Evolutionary conservation across 306 rosid genomes (phyloP).

Genomic region (Ormosia emarginata): DNA sequence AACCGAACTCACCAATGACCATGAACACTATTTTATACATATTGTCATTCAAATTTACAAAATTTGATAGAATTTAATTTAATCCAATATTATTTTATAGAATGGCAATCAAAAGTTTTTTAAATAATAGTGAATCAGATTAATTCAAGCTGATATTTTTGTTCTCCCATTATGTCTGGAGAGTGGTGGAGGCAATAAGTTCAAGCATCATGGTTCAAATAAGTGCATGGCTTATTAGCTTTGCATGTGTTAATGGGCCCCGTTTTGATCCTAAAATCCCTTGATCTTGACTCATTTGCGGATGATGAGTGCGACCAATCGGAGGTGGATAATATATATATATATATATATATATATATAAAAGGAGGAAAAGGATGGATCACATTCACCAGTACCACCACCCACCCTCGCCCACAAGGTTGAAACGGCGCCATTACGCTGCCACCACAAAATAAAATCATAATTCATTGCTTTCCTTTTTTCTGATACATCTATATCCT

Average conservation of each 20-base stretch:
- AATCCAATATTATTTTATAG: neutral
- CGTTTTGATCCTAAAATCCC: conserved; percentile 46
- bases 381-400: neutral
- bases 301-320: neutral
- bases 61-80: neutral
- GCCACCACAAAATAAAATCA: neutral
- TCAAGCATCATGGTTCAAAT: neutral
- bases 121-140: neutral
- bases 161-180: neutral
- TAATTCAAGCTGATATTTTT: neutral
- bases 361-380: neutral
- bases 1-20: neutral
- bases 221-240: neutral
- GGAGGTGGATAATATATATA: neutral
- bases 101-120: neutral
- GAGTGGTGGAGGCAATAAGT: neutral
- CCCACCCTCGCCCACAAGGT: neutral
- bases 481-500: too few species aligned
- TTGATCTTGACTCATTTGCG: conserved; percentile 18
- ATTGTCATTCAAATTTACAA: neutral
- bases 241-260: conserved; percentile 34
- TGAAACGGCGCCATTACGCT: neutral
- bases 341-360: too few species aligned
- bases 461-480: too few species aligned
- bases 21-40: neutral